phyloP scores from a whole-genome alignment of 148 eudicot species.

The Camellia granthamiana region DNA sequence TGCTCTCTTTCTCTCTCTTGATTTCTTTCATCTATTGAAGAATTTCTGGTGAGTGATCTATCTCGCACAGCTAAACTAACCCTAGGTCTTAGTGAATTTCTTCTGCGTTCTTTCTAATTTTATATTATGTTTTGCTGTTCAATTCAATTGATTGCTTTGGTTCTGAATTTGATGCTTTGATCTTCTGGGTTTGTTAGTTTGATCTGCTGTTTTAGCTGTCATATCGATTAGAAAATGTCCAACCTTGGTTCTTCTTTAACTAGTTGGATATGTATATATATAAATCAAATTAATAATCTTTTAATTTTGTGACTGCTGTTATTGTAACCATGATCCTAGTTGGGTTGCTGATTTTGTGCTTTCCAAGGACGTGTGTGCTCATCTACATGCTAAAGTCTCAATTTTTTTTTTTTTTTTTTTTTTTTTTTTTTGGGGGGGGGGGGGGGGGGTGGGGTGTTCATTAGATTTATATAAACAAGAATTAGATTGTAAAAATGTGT shows the following conservation, averaged over 20 bases:
- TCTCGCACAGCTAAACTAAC: not conserved
- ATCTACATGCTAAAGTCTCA: not conserved
- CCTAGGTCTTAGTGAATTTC: conserved; percentile 5
- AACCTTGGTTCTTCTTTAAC: not conserved
- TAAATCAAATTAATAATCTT: not conserved
- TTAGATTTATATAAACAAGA: no score
- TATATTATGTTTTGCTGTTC: not conserved
- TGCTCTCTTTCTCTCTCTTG: not conserved
- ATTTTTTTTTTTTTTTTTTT: no score
- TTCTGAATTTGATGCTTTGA: not conserved
- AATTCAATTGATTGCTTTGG: not conserved
- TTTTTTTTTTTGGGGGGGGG: no score
- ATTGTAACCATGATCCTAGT: not conserved
- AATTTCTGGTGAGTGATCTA: conserved; percentile 16
- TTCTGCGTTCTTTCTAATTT: not conserved
- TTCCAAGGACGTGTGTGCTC: not conserved
- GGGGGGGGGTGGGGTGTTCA: no score
- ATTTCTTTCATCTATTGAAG: not conserved
- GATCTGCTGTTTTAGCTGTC: not conserved
- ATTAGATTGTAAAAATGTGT: not conserved
- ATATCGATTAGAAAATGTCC: not conserved
- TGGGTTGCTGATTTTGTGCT: not conserved
- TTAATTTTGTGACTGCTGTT: not conserved
- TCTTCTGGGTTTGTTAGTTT: not conserved
- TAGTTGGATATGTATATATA: not conserved